phyloP scores from a whole-genome alignment of 75 land plant genomes.

The Sequoiadendron giganteum region DNA sequence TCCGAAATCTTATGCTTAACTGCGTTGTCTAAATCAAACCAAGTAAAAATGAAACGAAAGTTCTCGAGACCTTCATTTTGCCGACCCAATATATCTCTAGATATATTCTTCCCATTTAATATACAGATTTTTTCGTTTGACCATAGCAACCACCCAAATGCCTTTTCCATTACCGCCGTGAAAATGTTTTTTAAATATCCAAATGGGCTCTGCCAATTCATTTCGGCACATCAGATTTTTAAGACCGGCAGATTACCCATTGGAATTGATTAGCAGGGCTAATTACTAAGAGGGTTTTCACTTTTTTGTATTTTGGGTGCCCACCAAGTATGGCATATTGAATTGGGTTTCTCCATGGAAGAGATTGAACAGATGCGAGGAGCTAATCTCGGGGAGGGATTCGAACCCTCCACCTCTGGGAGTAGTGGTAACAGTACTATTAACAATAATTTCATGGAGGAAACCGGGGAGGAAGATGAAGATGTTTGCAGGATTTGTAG shows the following conservation, averaged over 20 bases:
- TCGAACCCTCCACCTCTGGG: constrained; percentile 1
- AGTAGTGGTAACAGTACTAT: too few species aligned
- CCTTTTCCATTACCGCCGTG: not conserved
- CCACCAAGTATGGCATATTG: not conserved
- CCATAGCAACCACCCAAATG: not conserved
- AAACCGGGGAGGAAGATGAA: constrained; percentile 85
- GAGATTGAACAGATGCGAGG: not conserved
- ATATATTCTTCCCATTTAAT: not conserved
- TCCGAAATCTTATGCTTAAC: too few species aligned
- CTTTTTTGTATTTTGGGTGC: not conserved
- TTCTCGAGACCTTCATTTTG: not conserved
- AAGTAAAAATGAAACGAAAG: not conserved
- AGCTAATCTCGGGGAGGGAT: not conserved
- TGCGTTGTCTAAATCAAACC: too few species aligned
- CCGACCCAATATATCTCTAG: not conserved
- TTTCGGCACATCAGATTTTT: not conserved
- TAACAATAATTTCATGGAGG: constrained; percentile 20
- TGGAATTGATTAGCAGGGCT: not conserved
- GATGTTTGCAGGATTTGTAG: constrained; percentile 96
- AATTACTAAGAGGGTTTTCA: not conserved
- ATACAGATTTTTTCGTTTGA: not conserved
- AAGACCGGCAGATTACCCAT: not conserved
- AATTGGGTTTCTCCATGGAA: not conserved
- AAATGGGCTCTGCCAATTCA: not conserved
- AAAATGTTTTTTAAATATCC: not conserved